Percentiles rank a stretch among this genome's conserved stretches.
These are phyloP conservation scores for Alloteropsis semialata DNA, from an alignment of 176 grass and related monocot genomes.

Conservation along the genomic window DNA sequence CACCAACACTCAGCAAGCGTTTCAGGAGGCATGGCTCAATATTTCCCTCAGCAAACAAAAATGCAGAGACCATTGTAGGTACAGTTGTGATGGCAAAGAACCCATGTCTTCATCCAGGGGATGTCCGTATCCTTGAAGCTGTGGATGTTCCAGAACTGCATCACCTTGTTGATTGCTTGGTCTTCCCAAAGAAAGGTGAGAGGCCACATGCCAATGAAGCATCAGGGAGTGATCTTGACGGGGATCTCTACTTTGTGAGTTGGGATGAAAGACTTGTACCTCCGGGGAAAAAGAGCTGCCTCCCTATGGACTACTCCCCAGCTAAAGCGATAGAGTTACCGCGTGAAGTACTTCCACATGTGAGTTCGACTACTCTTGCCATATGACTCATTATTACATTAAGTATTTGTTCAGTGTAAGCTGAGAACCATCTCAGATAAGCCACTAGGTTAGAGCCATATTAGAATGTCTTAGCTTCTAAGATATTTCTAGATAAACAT, in stretches of 20 bases:
- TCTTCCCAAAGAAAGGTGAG: slow-evolving; percentile 79
- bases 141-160: slow-evolving; percentile 64
- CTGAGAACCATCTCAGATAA: neutral
- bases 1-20: slow-evolving; percentile 46
- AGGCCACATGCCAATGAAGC: slow-evolving; percentile 87
- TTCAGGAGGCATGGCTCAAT: slow-evolving; percentile 45
- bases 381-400: neutral
- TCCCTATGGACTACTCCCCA: slow-evolving; percentile 73
- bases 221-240: slow-evolving; percentile 93
- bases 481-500: neutral
- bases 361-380: slow-evolving; percentile 29
- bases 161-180: slow-evolving; percentile 85
- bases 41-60: slow-evolving; percentile 43
- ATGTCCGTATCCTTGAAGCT: slow-evolving; percentile 81
- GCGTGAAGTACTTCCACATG: slow-evolving; percentile 31
- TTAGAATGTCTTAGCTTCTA: neutral
- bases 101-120: slow-evolving; percentile 88
- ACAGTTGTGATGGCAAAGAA: slow-evolving; percentile 85
- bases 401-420: neutral
- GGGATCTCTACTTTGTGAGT: slow-evolving; percentile 81
- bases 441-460: neutral
- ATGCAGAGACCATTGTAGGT: slow-evolving; percentile 53
- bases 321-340: slow-evolving; percentile 16
- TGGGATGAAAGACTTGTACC: slow-evolving; percentile 91
- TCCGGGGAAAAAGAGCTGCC: slow-evolving; percentile 58